A percentile compares a stretch with the other conserved stretches of the same genome.
phyloP scores from a whole-genome alignment of 768 basidiomycete genomes.

The Pleurotus pulmonarius region DNA sequence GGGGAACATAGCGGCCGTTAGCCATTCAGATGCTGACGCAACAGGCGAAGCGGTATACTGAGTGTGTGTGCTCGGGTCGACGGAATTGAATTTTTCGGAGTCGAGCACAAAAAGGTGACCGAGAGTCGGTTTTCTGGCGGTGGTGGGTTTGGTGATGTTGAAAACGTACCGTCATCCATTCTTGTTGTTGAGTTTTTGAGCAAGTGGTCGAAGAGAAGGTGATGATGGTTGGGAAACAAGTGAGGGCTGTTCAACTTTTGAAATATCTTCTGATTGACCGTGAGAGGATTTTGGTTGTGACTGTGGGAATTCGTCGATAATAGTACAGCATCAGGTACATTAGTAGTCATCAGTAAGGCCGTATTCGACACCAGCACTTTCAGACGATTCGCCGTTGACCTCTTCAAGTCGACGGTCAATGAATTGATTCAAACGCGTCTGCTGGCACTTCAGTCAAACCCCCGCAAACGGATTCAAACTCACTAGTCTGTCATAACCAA shows the following conservation, averaged over 20 bases:
- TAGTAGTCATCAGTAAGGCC: not conserved
- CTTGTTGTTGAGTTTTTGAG: not conserved
- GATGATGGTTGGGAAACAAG: not conserved
- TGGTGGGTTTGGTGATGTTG: not conserved
- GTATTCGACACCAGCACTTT: not conserved
- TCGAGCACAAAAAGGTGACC: no score
- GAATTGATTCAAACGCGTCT: not conserved
- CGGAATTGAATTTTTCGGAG: slow-evolving; percentile 13
- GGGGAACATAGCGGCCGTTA: no score
- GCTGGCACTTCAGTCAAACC: not conserved
- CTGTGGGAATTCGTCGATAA: not conserved
- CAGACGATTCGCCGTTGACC: not conserved
- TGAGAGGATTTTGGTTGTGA: no score
- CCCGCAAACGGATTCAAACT: not conserved
- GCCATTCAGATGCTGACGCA: no score
- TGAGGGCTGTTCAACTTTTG: not conserved
- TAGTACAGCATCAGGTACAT: not conserved
- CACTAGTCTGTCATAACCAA: slow-evolving; percentile 54
- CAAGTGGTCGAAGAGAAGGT: not conserved
- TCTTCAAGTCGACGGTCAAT: not conserved
- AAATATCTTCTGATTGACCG: no score
- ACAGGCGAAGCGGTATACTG: no score
- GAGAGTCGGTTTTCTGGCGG: not conserved
- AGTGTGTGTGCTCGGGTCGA: not conserved
- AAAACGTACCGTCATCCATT: not conserved